These are phyloP conservation scores for Hordeum marinum DNA, from an alignment of 176 grass and related monocot species.

Conservation along the genomic window DNA sequence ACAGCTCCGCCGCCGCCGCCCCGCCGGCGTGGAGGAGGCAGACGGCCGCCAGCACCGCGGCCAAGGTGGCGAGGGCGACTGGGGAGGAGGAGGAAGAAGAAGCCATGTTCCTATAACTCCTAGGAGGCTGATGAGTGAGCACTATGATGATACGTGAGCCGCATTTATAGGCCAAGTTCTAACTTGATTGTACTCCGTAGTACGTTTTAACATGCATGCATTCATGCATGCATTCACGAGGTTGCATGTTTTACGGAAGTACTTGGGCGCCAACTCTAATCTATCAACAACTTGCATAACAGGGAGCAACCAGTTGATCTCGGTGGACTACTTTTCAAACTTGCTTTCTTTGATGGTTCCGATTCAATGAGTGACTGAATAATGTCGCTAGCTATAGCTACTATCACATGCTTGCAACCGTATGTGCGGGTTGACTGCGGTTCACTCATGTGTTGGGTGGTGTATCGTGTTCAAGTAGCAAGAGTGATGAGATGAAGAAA, in stretches of 20 bases:
- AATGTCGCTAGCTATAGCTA: neutral
- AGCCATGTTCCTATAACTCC: neutral
- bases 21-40: neutral
- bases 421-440: neutral
- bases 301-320: neutral
- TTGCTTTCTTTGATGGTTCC: neutral
- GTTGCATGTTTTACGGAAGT: neutral
- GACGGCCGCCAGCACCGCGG: neutral
- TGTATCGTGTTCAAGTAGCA: neutral
- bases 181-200: neutral
- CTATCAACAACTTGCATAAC: neutral
- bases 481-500: neutral
- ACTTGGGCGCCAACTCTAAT: too few relatives aligned
- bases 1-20: constrained; percentile 31
- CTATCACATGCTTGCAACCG: neutral
- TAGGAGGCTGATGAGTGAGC: neutral
- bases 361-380: neutral
- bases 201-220: neutral
- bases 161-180: neutral
- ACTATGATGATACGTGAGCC: neutral
- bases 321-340: neutral
- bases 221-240: neutral
- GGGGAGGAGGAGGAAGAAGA: neutral
- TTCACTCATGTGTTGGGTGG: neutral
- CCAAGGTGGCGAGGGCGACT: too few relatives aligned